Evolutionary conservation across 108 stramenopile species (phyloP).

Genomic region (Halocafeteria seosinensis): DNA sequence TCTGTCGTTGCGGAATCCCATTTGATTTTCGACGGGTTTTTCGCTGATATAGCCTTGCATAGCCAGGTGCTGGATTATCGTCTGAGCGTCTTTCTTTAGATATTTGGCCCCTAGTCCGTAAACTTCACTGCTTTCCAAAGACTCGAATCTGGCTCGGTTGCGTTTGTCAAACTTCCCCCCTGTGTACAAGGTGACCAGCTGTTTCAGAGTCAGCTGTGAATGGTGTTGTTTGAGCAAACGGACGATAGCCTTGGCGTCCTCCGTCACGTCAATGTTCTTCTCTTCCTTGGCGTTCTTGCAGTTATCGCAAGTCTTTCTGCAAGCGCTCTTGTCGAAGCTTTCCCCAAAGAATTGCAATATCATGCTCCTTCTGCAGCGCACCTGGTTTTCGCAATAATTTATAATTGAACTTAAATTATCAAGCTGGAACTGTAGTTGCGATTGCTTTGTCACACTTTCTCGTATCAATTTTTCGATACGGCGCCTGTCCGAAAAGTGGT

Average conservation of each 20-base stretch:
- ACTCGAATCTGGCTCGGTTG: not conserved
- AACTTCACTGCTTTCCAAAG: not conserved
- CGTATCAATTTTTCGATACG: slow-evolving; percentile 61
- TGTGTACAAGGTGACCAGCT: not conserved
- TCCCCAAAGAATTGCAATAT: slow-evolving; percentile 10
- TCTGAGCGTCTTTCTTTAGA: not conserved
- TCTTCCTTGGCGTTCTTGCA: not conserved
- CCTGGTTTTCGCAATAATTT: not conserved
- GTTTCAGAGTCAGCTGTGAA: not conserved
- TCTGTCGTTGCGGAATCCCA: not conserved
- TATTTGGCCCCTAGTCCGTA: not conserved
- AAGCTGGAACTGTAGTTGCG: slow-evolving; percentile 31
- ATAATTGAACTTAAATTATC: slow-evolving; percentile 62
- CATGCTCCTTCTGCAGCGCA: slow-evolving; percentile 1
- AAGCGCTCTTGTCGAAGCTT: not conserved
- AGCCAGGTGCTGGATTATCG: not conserved
- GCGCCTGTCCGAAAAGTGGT: slow-evolving; percentile 64
- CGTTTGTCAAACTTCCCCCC: not conserved
- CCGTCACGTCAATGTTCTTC: not conserved
- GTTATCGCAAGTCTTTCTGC: slow-evolving; percentile 13
- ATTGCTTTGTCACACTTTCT: slow-evolving; percentile 40
- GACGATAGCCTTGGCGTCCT: not conserved
- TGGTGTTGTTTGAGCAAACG: not conserved
- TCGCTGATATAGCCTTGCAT: not conserved
- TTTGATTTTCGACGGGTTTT: not conserved